These are phyloP conservation scores for Kwoniella pini DNA, from an alignment of 768 basidiomycete species.

Conservation along the genomic window DNA sequence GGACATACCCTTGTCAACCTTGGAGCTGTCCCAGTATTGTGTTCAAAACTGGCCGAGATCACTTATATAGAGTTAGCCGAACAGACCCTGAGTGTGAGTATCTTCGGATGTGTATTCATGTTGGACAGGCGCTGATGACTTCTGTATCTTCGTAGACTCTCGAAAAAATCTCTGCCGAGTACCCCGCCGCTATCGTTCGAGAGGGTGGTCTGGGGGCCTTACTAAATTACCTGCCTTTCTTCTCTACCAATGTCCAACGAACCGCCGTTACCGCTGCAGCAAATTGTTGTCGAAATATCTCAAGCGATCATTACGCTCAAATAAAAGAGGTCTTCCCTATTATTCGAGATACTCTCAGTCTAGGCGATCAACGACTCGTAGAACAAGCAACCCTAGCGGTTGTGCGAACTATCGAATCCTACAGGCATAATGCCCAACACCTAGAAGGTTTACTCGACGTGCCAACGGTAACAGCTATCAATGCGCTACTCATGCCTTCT, in stretches of 20 bases:
- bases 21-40: conserved; percentile 96
- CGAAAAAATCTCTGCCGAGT: conserved; percentile 96
- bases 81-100: conserved; percentile 91
- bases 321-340: conserved; percentile 80
- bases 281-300: conserved; percentile 92
- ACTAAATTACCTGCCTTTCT: conserved; percentile 96
- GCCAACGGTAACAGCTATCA: conserved; percentile 76
- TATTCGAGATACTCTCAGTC: conserved; percentile 85
- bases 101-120: not conserved
- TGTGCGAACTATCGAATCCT: conserved; percentile 90
- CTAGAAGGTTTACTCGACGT: conserved; percentile 80
- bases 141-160: conserved; percentile 62
- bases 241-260: conserved; percentile 94
- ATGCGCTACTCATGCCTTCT: conserved; percentile 77
- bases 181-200: conserved; percentile 90
- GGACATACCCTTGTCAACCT: conserved; percentile 98
- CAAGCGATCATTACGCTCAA: conserved; percentile 83
- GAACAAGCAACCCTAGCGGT: conserved; percentile 94
- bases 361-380: conserved; percentile 94
- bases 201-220: conserved; percentile 92
- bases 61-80: conserved; percentile 98
- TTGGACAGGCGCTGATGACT: conserved; percentile 9
- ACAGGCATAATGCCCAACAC: conserved; percentile 79
- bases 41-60: conserved; percentile 95
- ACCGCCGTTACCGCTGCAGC: conserved; percentile 95